phyloP scores from a whole-genome alignment of 768 basidiomycete species.

The Lactarius indigo region DNA sequence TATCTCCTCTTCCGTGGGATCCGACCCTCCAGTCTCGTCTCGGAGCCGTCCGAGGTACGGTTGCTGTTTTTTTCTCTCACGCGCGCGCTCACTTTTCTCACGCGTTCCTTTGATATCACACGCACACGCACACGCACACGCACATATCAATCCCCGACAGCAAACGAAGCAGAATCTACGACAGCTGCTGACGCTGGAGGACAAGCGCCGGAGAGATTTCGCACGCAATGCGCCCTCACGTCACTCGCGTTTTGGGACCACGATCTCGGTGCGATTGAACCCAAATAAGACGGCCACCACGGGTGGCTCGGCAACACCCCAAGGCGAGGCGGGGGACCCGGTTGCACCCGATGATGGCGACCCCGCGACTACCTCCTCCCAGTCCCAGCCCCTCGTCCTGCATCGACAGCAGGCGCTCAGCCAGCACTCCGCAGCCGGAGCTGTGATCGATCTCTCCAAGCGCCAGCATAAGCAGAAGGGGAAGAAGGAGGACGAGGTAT shows the following conservation, averaged over 20 bases:
- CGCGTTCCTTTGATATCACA: background rate
- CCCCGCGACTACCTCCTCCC: conserved; percentile 21
- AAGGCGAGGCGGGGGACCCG: conserved; percentile 29
- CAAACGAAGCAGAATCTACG: conserved; percentile 67
- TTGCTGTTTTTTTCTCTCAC: background rate
- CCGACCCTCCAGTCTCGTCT: conserved; percentile 53
- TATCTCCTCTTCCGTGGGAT: conserved; percentile 86
- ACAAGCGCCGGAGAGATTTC: conserved; percentile 53
- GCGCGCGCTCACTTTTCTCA: background rate
- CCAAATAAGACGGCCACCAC: conserved; percentile 39
- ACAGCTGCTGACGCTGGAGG: conserved; percentile 75
- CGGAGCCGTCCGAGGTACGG: conserved; percentile 62
- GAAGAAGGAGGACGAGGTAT: conserved; percentile 67
- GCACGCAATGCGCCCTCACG: conserved; percentile 61
- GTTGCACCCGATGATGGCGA: conserved; percentile 23
- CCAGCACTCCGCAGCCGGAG: conserved; percentile 58
- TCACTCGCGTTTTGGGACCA: conserved; percentile 96
- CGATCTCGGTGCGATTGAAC: conserved; percentile 75
- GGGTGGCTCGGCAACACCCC: conserved; percentile 27
- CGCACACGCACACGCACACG: background rate
- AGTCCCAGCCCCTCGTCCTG: conserved; percentile 63
- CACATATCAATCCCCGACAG: conserved; percentile 36
- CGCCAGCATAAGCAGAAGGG: conserved; percentile 50
- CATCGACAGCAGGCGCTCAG: conserved; percentile 83
- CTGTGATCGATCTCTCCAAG: conserved; percentile 59